phyloP scores from a whole-genome alignment of 257 asterid species.

The Scutellaria baicalensis region DNA sequence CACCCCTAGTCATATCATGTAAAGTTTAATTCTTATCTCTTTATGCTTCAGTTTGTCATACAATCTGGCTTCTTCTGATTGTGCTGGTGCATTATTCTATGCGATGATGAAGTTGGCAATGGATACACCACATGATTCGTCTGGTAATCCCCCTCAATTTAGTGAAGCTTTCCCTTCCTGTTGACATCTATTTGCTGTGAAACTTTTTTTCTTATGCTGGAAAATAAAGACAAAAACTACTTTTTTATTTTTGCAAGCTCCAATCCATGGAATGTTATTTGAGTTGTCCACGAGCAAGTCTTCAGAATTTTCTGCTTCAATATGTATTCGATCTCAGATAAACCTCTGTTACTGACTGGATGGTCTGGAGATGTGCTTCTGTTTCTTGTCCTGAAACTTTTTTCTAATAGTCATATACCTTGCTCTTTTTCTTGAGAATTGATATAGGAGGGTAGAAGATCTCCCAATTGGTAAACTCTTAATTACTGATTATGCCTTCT shows the following conservation, averaged over 20 bases:
- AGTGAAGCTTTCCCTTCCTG: conserved; percentile 2
- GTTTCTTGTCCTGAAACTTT: neutral
- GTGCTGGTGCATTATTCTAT: conserved; percentile 86
- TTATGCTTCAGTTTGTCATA: conserved; percentile 61
- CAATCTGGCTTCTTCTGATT: conserved; percentile 66
- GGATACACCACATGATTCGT: conserved; percentile 53
- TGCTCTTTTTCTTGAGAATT: neutral
- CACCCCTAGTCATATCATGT: neutral
- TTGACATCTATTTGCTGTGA: conserved; percentile 3
- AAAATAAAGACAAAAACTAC: neutral
- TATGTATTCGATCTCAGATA: neutral
- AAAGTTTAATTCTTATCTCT: conserved; percentile 1
- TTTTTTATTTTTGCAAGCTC: neutral
- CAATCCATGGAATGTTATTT: neutral
- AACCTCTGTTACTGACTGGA: neutral
- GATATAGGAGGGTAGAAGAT: neutral
- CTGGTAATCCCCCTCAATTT: conserved; percentile 32
- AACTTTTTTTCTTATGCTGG: neutral
- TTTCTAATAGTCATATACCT: neutral
- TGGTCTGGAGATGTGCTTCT: neutral
- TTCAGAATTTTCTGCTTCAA: neutral
- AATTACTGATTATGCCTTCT: neutral
- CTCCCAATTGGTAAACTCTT: neutral
- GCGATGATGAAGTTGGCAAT: conserved; percentile 76
- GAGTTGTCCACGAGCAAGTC: neutral